Base-by-base conservation (phyloP, 345 rosid species). In the Alliaria petiolata region DNA sequence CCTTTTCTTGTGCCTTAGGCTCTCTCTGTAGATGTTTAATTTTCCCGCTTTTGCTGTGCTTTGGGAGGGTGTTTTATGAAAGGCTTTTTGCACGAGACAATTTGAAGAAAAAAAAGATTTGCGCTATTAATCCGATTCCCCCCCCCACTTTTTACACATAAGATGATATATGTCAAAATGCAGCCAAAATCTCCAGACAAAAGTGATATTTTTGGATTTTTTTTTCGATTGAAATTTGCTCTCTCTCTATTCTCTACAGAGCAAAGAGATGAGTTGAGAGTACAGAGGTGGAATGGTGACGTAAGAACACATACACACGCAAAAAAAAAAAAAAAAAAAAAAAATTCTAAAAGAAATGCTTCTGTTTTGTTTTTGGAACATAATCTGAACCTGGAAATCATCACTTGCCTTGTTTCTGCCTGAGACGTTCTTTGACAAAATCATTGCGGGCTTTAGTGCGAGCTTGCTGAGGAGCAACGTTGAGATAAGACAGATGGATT, bases 381-480 rank as follows among this genome's bases (percentile, higher is more conserved):
- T n/a, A 1, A 15, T 35, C 6, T 45, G 62, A 65, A 63, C 30
- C 36, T 52, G 14, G 30, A 50, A 53, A 50, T 66, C n/a, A n/a
- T n/a, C 53, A 74, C 49, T 76, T 65, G 63, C 93, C 91, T 16
- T 77, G 80, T 78, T 83, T 90, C 81, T 82, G 83, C 51, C 75
- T 80, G 77, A 90, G 76, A 15, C 76, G 71, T 34, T 85, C 86
- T 70, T 56, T 88, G 19, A 88, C 91, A 45, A 83, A 85, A 33
- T 92, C 91, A 45, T 80, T 81, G 7, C 96, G 95, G 69, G 98
- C 95, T 81, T 87, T 83, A 50, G 78, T 88, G 4, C 98, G 85
- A 40, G 92, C 96, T 70, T 79, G 93, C 70, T 90, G 96, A 39
- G 95, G 96, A 30, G 85, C 89, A 43, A 83, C 65, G 50, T 90